Evolutionary conservation across 2,329 filamentous ascomycete genomes (phyloP).

Genomic region (Xylaria sp.): DNA sequence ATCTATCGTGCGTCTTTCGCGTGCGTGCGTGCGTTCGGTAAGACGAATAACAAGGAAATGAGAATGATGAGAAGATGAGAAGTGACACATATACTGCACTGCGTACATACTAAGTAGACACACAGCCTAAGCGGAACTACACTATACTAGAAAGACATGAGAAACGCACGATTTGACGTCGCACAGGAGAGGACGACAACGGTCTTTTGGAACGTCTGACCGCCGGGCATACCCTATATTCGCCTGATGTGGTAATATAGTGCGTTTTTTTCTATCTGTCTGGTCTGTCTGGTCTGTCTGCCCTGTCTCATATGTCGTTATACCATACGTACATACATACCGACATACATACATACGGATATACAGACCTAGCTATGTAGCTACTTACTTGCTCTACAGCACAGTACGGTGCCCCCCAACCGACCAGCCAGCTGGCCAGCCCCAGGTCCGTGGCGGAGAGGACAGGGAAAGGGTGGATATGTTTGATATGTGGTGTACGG

Average conservation of each 20-base stretch:
- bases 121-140: no score
- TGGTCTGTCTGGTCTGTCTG: background rate
- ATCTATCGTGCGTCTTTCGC: constrained; percentile 7
- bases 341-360: background rate
- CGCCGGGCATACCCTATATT: constrained; percentile 14
- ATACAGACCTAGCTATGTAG: no score
- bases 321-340: background rate
- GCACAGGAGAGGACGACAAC: background rate
- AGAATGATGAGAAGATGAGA: background rate
- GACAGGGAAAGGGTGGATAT: background rate
- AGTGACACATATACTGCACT: background rate
- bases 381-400: no score
- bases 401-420: background rate
- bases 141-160: no score
- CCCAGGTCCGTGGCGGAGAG: background rate
- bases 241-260: constrained; percentile 17
- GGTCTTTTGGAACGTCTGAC: constrained; percentile 21
- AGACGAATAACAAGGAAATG: background rate
- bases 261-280: constrained; percentile 1
- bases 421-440: background rate
- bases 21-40: background rate
- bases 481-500: background rate
- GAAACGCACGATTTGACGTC: constrained; percentile 12
- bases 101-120: no score
- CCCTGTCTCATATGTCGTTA: constrained; percentile 5